Evolutionary conservation across 495 filamentous ascomycete species (phyloP).

Genomic region (Venustampulla echinocandica): DNA sequence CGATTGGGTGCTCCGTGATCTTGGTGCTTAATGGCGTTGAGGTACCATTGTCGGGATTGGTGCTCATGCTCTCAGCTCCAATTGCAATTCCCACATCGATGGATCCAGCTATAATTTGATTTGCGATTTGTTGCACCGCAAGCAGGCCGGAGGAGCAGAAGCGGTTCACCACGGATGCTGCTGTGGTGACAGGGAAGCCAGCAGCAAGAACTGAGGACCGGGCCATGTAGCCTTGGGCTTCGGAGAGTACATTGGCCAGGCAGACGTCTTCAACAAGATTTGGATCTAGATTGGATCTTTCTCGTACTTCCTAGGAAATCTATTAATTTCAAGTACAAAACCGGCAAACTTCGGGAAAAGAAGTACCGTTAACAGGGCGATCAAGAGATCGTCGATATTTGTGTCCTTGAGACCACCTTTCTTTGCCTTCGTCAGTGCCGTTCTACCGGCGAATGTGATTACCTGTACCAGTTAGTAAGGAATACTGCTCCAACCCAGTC

Average conservation of each 20-base stretch:
- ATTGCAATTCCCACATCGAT: constrained; percentile 85
- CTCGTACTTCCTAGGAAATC: constrained; percentile 58
- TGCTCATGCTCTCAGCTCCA: constrained; percentile 79
- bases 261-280: constrained; percentile 83
- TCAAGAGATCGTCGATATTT: constrained; percentile 71
- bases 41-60: constrained; percentile 13
- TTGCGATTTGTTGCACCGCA: constrained; percentile 86
- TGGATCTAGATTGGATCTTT: constrained; percentile 70
- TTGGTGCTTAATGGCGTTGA: constrained; percentile 34
- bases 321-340: constrained; percentile 13
- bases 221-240: constrained; percentile 79
- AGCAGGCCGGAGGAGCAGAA: constrained; percentile 97
- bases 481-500: no score
- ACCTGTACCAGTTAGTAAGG: no score
- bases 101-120: constrained; percentile 67
- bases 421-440: constrained; percentile 64
- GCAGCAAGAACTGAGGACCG: constrained; percentile 84
- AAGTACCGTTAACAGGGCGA: constrained; percentile 41
- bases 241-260: constrained; percentile 86
- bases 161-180: constrained; percentile 74
- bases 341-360: background rate
- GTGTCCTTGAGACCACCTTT: constrained; percentile 96
- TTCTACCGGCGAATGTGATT: constrained; percentile 75
- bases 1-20: constrained; percentile 57
- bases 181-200: constrained; percentile 83